phyloP scores from a whole-genome alignment of 2,329 filamentous ascomycete species.

The Alternaria burnsii region DNA sequence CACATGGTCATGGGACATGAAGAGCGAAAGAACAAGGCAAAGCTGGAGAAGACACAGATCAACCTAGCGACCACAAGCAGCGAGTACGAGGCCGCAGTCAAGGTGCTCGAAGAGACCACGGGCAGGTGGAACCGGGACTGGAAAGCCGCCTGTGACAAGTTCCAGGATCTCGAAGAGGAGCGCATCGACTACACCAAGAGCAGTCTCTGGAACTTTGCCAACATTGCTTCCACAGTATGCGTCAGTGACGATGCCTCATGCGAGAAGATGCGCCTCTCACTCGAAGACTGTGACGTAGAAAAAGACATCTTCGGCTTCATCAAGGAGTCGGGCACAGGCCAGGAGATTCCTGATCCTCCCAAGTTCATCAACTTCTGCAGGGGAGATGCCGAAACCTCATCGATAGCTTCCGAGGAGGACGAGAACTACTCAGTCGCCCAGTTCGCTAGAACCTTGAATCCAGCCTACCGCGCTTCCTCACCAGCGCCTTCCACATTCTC shows the following conservation, averaged over 20 bases:
- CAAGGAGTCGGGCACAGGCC: constrained; percentile 85
- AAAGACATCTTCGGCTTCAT: constrained; percentile 94
- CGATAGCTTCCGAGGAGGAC: constrained; percentile 85
- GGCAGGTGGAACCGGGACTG: constrained; percentile 96
- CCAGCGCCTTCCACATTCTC: constrained; percentile 93
- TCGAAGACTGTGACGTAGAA: constrained; percentile 96
- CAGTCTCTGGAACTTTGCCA: constrained; percentile 97
- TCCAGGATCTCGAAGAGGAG: constrained; percentile 98
- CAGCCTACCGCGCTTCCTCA: constrained; percentile 93
- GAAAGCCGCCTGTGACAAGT: constrained; percentile 97
- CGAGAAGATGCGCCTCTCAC: constrained; percentile 90
- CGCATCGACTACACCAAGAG: constrained; percentile 96
- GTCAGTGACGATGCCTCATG: constrained; percentile 94
- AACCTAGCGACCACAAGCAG: constrained; percentile 89
- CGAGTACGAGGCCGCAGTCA: constrained; percentile 93
- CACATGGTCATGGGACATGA: constrained; percentile 99
- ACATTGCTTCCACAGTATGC: constrained; percentile 95
- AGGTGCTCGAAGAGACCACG: constrained; percentile 93
- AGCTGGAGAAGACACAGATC: constrained; percentile 98
- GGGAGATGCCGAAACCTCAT: constrained; percentile 83
- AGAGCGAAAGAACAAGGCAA: constrained; percentile 98
- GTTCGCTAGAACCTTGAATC: constrained; percentile 94
- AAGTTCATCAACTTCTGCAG: constrained; percentile 99
- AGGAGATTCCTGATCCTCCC: constrained; percentile 95
- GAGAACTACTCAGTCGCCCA: constrained; percentile 94